Base-by-base conservation (phyloP, 2,329 filamentous ascomycete species). In the Arthroderma sp. region DNA sequence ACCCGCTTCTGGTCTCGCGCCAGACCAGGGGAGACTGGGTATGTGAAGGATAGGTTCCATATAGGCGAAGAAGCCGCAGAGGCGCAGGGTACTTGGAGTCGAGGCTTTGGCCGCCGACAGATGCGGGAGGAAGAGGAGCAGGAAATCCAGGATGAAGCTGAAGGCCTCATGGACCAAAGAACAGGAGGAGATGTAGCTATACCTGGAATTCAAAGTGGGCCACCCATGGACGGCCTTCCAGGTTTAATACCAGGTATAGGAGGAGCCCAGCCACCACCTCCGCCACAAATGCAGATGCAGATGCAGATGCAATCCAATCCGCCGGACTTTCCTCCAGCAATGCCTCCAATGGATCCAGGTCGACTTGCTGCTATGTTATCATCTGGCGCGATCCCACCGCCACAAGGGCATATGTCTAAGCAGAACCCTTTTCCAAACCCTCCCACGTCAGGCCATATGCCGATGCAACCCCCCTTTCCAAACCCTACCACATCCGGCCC, bases 1-100 rank as follows among this genome's bases (percentile, higher is more conserved):
- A 96, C 91, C 2, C 81, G 91, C 40, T 98, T 98, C 69, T 98
- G 91, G 91, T 87, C 88, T 3, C 81, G 91, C 36, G 78, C 86
- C 10, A 74, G 91, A 40, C 91, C 91, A 1, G 91, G 91, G 40
- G 89, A 95, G 53, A 76, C 74, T n/a, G 80, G 83, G 43, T 83
- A 83, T 55, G 76, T 86, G 65, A 87, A 88, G 57, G 91, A 98
- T 66, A 78, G 87, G 47, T 95, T 93, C 63, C 91, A 98, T 60
- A 91, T 96, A 51, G 91, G 91, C 40, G 88, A 95, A 64, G 80
- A 85, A 5, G 88, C 87, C 0, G 89, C 89, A 28, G 88, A 95
- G 66, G 87, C 86, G 0, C 84, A 91, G 61, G 91, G 91, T n/a
- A 95, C 88, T 1, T 95, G 84, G 78, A 87, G 88, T 59, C 78